phyloP scores from a whole-genome alignment of 106 monocot genomes.

The Agapanthus africanus region DNA sequence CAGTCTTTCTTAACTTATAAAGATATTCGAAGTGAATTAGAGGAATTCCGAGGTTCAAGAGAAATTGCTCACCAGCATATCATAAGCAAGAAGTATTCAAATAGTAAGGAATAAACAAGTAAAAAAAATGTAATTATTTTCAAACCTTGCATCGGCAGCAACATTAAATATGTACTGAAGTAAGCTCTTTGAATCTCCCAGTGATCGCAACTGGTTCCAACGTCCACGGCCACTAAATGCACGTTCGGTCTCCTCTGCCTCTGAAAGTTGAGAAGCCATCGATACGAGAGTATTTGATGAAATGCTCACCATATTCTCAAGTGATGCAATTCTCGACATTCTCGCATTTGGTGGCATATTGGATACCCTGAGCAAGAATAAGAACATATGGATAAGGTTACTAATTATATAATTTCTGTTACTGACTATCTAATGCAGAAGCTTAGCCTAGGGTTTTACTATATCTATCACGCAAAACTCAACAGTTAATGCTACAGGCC shows the following conservation, averaged over 20 bases:
- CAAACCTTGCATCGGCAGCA: constrained; percentile 92
- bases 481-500: no score
- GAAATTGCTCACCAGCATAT: no score
- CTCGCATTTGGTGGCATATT: constrained; percentile 69
- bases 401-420: no score
- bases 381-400: no score
- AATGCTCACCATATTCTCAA: constrained; percentile 91
- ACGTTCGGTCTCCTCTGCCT: constrained; percentile 90
- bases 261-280: constrained; percentile 94
- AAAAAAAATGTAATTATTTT: constrained; percentile 1
- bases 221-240: constrained; percentile 67
- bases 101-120: no score
- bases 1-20: no score
- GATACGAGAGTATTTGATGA: constrained; percentile 86
- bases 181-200: constrained; percentile 79
- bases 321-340: constrained; percentile 61
- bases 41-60: no score
- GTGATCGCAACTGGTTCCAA: constrained; percentile 83
- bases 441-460: no score
- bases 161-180: constrained; percentile 78
- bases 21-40: no score
- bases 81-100: background rate
- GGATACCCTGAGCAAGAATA: constrained; percentile 46
- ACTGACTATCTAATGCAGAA: no score
- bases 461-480: no score